Evolutionary conservation across 2,329 filamentous ascomycete species (phyloP), one percentile per base, ranked within the genome.

Genomic region (Colletotrichum paranaense): DNA sequence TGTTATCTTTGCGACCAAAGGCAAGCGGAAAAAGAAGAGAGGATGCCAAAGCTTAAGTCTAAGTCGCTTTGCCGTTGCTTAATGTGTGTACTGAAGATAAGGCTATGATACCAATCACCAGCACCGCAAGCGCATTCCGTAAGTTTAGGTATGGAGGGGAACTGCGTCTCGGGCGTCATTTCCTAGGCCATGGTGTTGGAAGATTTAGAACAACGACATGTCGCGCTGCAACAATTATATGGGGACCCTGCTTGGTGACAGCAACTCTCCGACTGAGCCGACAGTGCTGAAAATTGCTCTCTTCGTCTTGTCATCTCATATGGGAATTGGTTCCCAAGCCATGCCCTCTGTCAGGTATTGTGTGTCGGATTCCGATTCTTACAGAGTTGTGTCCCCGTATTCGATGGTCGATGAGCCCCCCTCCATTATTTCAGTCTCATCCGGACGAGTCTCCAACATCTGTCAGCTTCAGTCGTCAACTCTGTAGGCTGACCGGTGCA

Each of bases 181-280:
- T 35, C 49, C 46, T 59, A 35, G 56, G 60, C 60, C 28, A 16
- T 56, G 24, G 49, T 60, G 11, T 58, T 64, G 55, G n/a, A 60
- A 55, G 55, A 42, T n/a, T 19, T 35, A 28, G 9, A 38, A 53
- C 42, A 32, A 24, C n/a, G 30, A 49, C 4, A n/a, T 55, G 16
- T 24, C 19, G 42, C 42, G 42, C 38, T 55, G 32, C 42, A 59
- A 59, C 62, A 56, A 65, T 64, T 8, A n/a, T 70, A 46, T 67
- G 5, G 32, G 62, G 52, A 22, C 55, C 49, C 42, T 71, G 67
- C 62, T 53, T 57, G 56, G 28, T 53, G 58, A 28, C 24, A 69
- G 58, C 28, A 69, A 68, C 42, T 69, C 59, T 72, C 65, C 59
- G n/a, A 55, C 28, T 46, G 30, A 38, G 12, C 26, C 53, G 38